Evolutionary conservation across 1,284 basidiomycete genomes (phyloP).

Genomic region (Ganoderma multipileum): DNA sequence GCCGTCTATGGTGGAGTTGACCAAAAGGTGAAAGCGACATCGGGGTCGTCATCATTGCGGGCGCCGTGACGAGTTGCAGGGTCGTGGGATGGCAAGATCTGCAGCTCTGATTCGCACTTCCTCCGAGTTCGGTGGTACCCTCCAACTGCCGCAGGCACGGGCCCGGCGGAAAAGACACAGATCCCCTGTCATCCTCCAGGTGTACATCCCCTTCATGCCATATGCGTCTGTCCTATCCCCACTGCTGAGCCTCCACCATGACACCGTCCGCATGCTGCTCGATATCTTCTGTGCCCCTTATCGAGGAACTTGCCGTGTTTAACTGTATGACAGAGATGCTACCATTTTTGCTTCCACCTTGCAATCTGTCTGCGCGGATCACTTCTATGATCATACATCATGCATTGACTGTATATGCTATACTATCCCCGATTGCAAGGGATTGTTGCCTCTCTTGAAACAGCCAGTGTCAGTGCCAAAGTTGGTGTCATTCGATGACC

Average conservation of each 20-base stretch:
- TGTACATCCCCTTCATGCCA: not conserved
- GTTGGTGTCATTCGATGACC: not conserved
- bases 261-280: not conserved
- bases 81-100: not conserved
- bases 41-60: not conserved
- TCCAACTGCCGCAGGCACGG: not conserved
- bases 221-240: not conserved
- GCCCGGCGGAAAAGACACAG: not conserved
- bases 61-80: not conserved
- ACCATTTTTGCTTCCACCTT: not conserved
- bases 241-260: not conserved
- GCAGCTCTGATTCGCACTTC: not conserved
- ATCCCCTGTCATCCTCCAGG: not conserved
- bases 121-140: not conserved
- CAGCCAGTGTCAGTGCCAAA: not conserved
- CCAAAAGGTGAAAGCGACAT: not conserved
- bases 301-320: not conserved
- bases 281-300: not conserved
- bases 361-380: not conserved
- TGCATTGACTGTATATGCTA: not conserved
- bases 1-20: not conserved
- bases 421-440: not conserved
- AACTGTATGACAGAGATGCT: not conserved
- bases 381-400: not conserved
- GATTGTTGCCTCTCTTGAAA: not conserved